Percentiles rank a stretch among this genome's conserved stretches.
These are phyloP conservation scores for Penicillium canescens DNA, from an alignment of 495 filamentous ascomycete species.

Conservation along the genomic window DNA sequence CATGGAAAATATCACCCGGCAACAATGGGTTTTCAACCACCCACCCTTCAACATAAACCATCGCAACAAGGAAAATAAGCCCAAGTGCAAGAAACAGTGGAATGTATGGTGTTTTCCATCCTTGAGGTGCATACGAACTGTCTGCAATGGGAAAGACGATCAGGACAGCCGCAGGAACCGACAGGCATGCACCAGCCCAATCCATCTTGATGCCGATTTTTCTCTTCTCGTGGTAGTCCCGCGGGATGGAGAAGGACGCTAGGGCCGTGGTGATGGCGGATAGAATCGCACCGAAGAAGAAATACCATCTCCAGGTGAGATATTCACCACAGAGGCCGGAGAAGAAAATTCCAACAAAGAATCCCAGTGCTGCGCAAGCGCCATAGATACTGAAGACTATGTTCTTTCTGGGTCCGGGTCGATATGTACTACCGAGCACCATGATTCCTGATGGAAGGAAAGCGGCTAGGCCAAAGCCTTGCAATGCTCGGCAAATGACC, in stretches of 20 bases:
- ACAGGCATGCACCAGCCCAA: constrained; percentile 65
- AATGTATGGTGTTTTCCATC: constrained; percentile 71
- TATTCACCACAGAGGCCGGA: constrained; percentile 69
- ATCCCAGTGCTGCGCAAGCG: constrained; percentile 73
- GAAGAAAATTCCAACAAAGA: constrained; percentile 81
- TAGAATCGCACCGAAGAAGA: constrained; percentile 69
- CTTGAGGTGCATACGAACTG: constrained; percentile 63
- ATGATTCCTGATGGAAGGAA: constrained; percentile 77
- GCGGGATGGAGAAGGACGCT: constrained; percentile 66
- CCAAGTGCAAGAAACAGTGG: constrained; percentile 53
- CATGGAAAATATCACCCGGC: constrained; percentile 70
- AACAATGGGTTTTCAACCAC: constrained; percentile 71
- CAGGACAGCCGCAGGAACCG: constrained; percentile 66
- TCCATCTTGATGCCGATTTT: constrained; percentile 60
- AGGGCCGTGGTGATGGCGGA: constrained; percentile 49
- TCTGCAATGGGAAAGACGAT: constrained; percentile 81
- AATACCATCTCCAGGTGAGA: constrained; percentile 74
- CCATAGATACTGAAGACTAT: constrained; percentile 81
- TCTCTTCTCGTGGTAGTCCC: constrained; percentile 54
- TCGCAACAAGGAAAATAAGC: constrained; percentile 50
- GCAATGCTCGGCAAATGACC: constrained; percentile 72
- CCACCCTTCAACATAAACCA: constrained; percentile 77
- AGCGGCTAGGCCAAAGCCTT: constrained; percentile 76
- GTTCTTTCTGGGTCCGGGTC: constrained; percentile 85
- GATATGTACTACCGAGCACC: constrained; percentile 77